Percentiles rank a stretch among this genome's conserved stretches.
Conservation (phyloP, 2,329 filamentous ascomycete genomes). For the Fusarium dlaminii region DNA sequence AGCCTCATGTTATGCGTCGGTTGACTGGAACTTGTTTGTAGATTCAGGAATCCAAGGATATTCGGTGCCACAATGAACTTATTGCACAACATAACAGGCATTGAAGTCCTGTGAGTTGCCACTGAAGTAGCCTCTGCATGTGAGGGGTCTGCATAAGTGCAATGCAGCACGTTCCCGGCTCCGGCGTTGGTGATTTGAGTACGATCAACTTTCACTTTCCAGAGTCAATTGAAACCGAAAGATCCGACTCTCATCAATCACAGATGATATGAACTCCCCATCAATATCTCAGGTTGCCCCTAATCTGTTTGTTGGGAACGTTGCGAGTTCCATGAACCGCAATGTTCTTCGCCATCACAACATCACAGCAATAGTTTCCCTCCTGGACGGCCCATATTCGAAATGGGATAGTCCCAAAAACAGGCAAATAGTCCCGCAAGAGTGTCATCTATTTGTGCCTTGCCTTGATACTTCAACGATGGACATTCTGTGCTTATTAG, state of each 20-base stretch:
- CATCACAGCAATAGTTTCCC: conserved; percentile 41
- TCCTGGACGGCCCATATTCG: conserved; percentile 26
- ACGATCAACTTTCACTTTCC: background rate
- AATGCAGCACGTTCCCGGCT: conserved; percentile 9
- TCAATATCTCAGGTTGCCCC: conserved; percentile 36
- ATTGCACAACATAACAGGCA: background rate
- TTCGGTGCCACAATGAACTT: background rate
- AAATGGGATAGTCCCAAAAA: conserved; percentile 34
- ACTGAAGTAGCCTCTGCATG: conserved; percentile 14
- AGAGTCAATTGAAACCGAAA: background rate
- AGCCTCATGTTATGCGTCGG: background rate
- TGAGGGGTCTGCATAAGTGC: conserved; percentile 25
- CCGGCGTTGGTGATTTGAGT: background rate
- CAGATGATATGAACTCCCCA: conserved; percentile 29
- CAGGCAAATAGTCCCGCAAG: conserved; percentile 33
- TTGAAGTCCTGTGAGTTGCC: conserved; percentile 12
- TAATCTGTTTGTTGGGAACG: conserved; percentile 39
- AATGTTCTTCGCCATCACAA: conserved; percentile 32
- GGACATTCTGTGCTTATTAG: conserved; percentile 37
- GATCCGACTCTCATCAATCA: background rate
- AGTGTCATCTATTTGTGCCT: conserved; percentile 37
- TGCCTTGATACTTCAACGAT: conserved; percentile 39
- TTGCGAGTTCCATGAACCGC: conserved; percentile 35
- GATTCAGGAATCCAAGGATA: background rate
- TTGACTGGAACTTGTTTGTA: background rate